phyloP scores from a whole-genome alignment of 306 rosid genomes.

The Vicia sativa region DNA sequence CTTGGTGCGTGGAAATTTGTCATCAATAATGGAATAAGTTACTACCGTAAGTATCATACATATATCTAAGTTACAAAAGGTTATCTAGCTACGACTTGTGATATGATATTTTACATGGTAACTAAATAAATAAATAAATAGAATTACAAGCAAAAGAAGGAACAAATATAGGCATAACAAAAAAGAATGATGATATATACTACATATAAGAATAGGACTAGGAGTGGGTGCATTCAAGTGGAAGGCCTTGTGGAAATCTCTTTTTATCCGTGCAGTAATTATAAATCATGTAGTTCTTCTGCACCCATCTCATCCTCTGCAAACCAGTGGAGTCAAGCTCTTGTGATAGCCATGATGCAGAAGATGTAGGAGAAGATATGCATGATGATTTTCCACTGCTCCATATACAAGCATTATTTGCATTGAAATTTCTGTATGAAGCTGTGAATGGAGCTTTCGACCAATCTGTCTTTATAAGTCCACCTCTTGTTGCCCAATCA shows the following conservation, averaged over 20 bases:
- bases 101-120: too few species aligned
- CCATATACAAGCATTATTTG: slow-evolving; percentile 63
- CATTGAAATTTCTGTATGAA: slow-evolving; percentile 61
- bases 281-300: slow-evolving; percentile 66
- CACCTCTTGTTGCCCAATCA: slow-evolving; percentile 87
- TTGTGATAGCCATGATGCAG: slow-evolving; percentile 52
- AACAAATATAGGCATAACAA: too few species aligned
- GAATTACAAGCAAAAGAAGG: too few species aligned
- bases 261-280: slow-evolving; percentile 61
- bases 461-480: slow-evolving; percentile 75
- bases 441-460: slow-evolving; percentile 70
- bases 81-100: too few species aligned
- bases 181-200: too few species aligned
- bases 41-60: background rate
- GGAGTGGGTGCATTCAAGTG: slow-evolving; percentile 49
- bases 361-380: background rate
- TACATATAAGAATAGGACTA: too few species aligned
- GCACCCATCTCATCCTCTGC: slow-evolving; percentile 59
- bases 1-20: too few species aligned
- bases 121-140: too few species aligned
- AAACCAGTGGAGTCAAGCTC: slow-evolving; percentile 52
- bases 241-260: slow-evolving; percentile 67
- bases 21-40: background rate
- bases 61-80: too few species aligned
- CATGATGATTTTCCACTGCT: slow-evolving; percentile 54